Evolutionary conservation across 768 basidiomycete species (phyloP).

Genomic region (Leccinum subtestaceum): DNA sequence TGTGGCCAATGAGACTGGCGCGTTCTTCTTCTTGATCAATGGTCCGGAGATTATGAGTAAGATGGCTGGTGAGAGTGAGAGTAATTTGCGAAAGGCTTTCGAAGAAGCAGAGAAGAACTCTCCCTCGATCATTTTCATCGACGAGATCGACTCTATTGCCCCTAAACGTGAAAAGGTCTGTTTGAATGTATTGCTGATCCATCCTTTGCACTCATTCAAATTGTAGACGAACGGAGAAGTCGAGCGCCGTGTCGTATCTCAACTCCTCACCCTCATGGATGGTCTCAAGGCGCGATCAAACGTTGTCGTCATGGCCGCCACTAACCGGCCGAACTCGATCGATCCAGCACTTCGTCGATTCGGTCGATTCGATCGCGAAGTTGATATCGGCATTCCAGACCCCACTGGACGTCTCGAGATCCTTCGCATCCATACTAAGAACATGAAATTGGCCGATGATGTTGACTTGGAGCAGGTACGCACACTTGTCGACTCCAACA

Average conservation of each 20-base stretch:
- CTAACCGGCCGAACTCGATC: constrained; percentile 98
- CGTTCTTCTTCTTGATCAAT: constrained; percentile 99
- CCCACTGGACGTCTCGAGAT: constrained; percentile 99
- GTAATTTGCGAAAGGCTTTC: constrained; percentile 96
- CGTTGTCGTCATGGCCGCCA: constrained; percentile 99
- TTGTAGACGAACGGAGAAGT: constrained; percentile 96
- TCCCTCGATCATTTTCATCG: constrained; percentile 99
- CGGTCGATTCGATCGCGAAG: constrained; percentile 98
- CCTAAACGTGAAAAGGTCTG: constrained; percentile 98
- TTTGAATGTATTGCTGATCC: not conserved
- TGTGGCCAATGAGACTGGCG: constrained; percentile 98
- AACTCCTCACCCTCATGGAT: constrained; percentile 98
- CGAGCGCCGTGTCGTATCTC: constrained; percentile 98
- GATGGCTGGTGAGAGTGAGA: constrained; percentile 99
- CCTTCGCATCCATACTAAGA: constrained; percentile 98
- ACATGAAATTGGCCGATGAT: constrained; percentile 97
- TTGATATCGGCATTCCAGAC: constrained; percentile 99
- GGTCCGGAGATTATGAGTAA: constrained; percentile 99
- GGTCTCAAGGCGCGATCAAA: constrained; percentile 98
- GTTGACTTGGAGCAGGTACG: constrained; percentile 92
- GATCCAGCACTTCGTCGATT: constrained; percentile 98
- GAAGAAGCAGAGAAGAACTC: constrained; percentile 99
- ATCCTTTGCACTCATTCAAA: constrained; percentile 4
- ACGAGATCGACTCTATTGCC: constrained; percentile 98
- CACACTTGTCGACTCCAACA: not conserved